A percentile compares a stretch with the other conserved stretches of the same genome.
Conservation (phyloP, 1,284 basidiomycete genomes). For the Boletus semigastroideus region DNA sequence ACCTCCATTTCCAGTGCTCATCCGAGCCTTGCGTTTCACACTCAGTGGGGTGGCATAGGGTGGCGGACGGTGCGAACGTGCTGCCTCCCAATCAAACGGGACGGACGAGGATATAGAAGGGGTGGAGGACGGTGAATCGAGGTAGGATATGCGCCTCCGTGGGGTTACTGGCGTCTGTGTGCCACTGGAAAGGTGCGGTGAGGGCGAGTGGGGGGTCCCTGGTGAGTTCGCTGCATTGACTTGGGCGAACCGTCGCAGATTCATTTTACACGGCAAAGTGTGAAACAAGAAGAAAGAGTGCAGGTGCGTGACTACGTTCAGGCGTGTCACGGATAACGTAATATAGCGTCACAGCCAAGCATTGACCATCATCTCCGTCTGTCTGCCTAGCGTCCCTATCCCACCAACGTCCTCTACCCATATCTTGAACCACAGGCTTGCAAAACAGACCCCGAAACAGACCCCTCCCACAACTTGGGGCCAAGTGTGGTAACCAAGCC, state of each 20-base stretch:
- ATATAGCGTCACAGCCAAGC: slow-evolving; percentile 22
- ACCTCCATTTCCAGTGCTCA: slow-evolving; percentile 40
- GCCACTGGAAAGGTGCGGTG: slow-evolving; percentile 33
- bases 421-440: slow-evolving; percentile 59
- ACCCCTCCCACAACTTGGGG: slow-evolving; percentile 72
- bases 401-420: slow-evolving; percentile 42
- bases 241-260: slow-evolving; percentile 54
- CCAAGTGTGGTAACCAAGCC: slow-evolving; percentile 82
- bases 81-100: slow-evolving; percentile 84
- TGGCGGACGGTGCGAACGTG: slow-evolving; percentile 58
- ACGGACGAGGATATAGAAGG: slow-evolving; percentile 69
- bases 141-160: slow-evolving; percentile 40
- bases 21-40: slow-evolving; percentile 43
- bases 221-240: slow-evolving; percentile 38
- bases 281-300: slow-evolving; percentile 9
- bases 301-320: slow-evolving; percentile 19
- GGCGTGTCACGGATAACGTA: slow-evolving; percentile 22
- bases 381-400: slow-evolving; percentile 20
- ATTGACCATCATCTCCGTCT: slow-evolving; percentile 9
- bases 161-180: slow-evolving; percentile 40
- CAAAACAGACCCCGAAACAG: slow-evolving; percentile 56
- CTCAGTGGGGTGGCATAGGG: slow-evolving; percentile 64
- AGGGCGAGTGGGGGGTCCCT: slow-evolving; percentile 30
- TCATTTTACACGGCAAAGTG: slow-evolving; percentile 35
- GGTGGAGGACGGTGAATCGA: slow-evolving; percentile 56